Percentiles rank a stretch among this genome's conserved stretches.
Evolutionary conservation across 352 stramenopile species (phyloP).

Genomic region (Globisporangium cederbergense): DNA sequence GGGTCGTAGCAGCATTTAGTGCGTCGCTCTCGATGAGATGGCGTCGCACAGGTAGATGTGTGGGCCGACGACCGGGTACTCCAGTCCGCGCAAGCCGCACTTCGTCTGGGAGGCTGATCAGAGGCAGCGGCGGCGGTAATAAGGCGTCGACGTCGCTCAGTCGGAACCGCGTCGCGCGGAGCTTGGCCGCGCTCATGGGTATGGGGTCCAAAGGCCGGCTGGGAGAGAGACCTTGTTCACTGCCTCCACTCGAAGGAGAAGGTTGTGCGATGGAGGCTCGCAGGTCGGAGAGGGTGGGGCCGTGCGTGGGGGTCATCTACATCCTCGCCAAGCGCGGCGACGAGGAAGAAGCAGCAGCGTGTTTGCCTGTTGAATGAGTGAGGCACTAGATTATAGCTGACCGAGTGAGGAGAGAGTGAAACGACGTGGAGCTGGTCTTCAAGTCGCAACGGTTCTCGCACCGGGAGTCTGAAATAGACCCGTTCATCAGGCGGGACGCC

Average conservation of each 20-base stretch:
- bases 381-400: no score
- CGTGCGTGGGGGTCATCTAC: not conserved
- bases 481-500: no score
- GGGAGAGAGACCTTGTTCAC: not conserved
- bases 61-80: slow-evolving; percentile 29
- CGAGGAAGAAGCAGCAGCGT: no score
- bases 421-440: no score
- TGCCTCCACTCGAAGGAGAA: not conserved
- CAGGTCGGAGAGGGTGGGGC: not conserved
- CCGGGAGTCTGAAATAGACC: no score
- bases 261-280: not conserved
- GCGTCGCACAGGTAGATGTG: slow-evolving; percentile 43
- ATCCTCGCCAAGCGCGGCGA: not conserved
- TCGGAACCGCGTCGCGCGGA: slow-evolving; percentile 25
- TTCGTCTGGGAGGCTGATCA: slow-evolving; percentile 60
- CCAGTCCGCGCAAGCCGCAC: slow-evolving; percentile 37
- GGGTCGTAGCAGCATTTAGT: not conserved
- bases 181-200: slow-evolving; percentile 16
- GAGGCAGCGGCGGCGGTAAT: slow-evolving; percentile 51
- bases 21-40: slow-evolving; percentile 24
- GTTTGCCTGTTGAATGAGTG: no score
- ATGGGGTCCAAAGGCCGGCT: not conserved
- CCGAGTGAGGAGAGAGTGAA: no score
- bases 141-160: slow-evolving; percentile 27
- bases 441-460: no score